Base-by-base conservation (phyloP, 1,139 yeast species). In the Scheffersomyces illinoinensis region DNA sequence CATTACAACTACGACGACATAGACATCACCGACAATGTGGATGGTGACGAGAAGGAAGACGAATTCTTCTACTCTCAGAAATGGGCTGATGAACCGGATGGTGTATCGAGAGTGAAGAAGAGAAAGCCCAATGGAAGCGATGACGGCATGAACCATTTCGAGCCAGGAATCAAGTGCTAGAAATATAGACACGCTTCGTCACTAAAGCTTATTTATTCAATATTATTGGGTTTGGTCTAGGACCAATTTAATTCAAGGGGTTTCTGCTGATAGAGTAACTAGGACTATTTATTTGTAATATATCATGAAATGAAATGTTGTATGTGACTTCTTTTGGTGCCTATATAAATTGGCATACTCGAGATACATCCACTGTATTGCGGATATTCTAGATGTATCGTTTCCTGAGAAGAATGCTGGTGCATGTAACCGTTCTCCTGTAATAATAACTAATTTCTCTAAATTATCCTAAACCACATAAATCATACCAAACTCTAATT, bases 1-100 rank as follows among this genome's bases (percentile, higher is more conserved):
- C 69, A 68, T 17, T 73, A 62, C 60, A 67, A 70, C 55, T 73
- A 71, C 54, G 71, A 72, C 53, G 74, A 72, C 53, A 66, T 73
- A 12, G 73, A 72, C 18, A 54, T 72, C 21, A 69, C 61, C 24
- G 73, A 70, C 57, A 64, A 66, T 10, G 64, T 62, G 6, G 74
- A 67, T 24, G 70, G 66, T 6, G 72, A 68, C 18, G 75, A 71
- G 24, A 58, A 61, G 18, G 75, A 72, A 50, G 76, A 73, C 50
- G 71, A 70, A 50, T 55, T 57, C 7, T 72, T 63, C 53, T 72
- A 70, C 59, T 64, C 63, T 21, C 57, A 59, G 20, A 62, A 68
- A 21, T 72, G 76, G 76, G 55, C 59, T 3, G 64, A 60, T 5
- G 52, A 54, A 18, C 48, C 52, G 18, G 21, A 18, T 21, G 47